These are phyloP conservation scores for Cercospora citrullina DNA, from an alignment of 2,329 filamentous ascomycete genomes.

Conservation along the genomic window DNA sequence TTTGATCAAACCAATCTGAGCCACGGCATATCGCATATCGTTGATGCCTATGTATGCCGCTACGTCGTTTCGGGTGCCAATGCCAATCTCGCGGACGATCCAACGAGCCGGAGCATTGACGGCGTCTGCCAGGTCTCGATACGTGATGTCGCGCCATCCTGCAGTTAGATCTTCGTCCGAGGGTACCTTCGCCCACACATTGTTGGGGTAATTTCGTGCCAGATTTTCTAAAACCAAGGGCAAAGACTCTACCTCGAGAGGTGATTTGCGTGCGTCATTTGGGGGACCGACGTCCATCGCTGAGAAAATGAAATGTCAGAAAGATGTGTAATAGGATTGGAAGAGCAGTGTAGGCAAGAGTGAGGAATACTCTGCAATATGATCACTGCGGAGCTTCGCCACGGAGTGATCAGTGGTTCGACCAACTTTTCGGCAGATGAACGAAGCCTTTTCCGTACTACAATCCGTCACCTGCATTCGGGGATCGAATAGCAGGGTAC, in stretches of 20 bases:
- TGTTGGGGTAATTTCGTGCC: slow-evolving; percentile 23
- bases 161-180: slow-evolving; percentile 15
- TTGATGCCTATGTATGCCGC: slow-evolving; percentile 32
- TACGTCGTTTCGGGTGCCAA: slow-evolving; percentile 25
- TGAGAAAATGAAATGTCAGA: too few relatives aligned
- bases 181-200: slow-evolving; percentile 26
- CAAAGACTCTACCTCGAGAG: slow-evolving; percentile 16
- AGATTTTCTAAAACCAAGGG: slow-evolving; percentile 26
- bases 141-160: slow-evolving; percentile 25
- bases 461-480: too few relatives aligned
- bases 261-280: too few relatives aligned
- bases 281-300: too few relatives aligned
- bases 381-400: too few relatives aligned
- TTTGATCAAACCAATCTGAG: slow-evolving; percentile 27
- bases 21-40: slow-evolving; percentile 29
- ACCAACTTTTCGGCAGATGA: too few relatives aligned
- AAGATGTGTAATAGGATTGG: too few relatives aligned
- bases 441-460: too few relatives aligned
- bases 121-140: slow-evolving; percentile 17
- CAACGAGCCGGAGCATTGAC: slow-evolving; percentile 21
- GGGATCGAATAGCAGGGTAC: too few relatives aligned
- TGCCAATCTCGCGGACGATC: slow-evolving; percentile 25
- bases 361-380: too few relatives aligned
- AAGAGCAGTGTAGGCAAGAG: too few relatives aligned
- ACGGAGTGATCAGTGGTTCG: too few relatives aligned